These are phyloP conservation scores for Durusdinium trenchii DNA, from an alignment of 73 alveolate species.

Conservation along the genomic window DNA sequence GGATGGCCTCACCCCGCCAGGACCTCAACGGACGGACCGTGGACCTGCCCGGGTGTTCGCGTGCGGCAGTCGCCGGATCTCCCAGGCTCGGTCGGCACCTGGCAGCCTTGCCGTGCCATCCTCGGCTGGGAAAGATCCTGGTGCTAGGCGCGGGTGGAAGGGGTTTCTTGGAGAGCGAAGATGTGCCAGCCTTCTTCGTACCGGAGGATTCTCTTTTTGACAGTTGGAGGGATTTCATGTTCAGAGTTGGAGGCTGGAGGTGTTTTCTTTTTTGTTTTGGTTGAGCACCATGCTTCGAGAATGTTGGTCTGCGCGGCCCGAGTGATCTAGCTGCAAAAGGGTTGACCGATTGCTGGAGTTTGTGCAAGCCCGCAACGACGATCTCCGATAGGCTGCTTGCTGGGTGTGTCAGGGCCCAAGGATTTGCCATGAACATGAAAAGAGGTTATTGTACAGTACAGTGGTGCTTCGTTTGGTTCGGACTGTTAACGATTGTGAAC, in stretches of 20 bases:
- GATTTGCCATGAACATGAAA: background rate
- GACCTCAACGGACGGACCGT: background rate
- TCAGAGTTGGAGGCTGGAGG: background rate
- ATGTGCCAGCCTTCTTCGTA: background rate
- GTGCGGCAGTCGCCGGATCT: background rate
- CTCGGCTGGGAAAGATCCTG: constrained; percentile 93
- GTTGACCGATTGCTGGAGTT: no score
- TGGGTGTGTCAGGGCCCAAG: constrained; percentile 50
- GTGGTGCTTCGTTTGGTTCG: no score
- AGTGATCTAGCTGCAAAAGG: no score
- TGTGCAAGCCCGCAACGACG: background rate
- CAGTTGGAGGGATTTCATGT: background rate
- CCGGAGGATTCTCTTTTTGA: no score
- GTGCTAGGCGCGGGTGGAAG: constrained; percentile 31
- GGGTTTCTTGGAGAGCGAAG: background rate
- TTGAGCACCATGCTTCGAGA: no score
- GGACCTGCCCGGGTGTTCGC: no score
- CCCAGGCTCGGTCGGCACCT: constrained; percentile 91
- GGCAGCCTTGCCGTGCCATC: constrained; percentile 95
- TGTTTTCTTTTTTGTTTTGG: no score
- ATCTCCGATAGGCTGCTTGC: constrained; percentile 53
- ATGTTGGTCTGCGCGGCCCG: no score
- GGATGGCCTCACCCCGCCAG: constrained; percentile 92
- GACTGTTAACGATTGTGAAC: no score
- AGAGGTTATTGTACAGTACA: no score